Base-by-base conservation (phyloP, 768 basidiomycete genomes). In the Tricholoma furcatifolium region DNA sequence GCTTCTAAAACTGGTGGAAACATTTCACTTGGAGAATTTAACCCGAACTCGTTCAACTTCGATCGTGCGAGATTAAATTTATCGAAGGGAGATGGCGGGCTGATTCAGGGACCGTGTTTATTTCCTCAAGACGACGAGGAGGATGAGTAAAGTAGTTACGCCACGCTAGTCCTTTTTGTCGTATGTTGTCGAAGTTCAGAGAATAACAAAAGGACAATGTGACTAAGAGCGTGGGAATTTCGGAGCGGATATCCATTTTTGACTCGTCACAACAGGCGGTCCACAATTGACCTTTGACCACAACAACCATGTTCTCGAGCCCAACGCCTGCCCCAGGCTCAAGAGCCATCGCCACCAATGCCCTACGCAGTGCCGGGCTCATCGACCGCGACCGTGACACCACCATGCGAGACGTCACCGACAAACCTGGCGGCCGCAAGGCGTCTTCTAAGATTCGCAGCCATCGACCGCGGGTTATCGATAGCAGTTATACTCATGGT, bases 331-430 rank as follows among this genome's bases (percentile, higher is more conserved):
- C 80, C 6, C 72, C 84, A 14, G 80, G 84, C 59, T 72, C 79
- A 47, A 80, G 84, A 58, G 65, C 78, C 24, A 69, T 91, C 17
- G 87, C 82, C 18, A 59, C 77, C 53, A 85, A 70, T 52, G 84
- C 87, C 27, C 73, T 91, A 21, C 83, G 84, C 53, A 81, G 70
- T 34, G 88, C 86, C 2, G 89, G 88, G 38, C 82, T 91, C 64
- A 85, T 89, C 56, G 88, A 89, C 76, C 73, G 80, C 51, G 89
- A 91, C 67, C 74, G 81, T 51, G 89, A 91, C 67, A 74, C 83
- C 52, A 79, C 74, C 59, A 91, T 91, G 89, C 81, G 83, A 56
- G 88, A 91, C 62, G 71, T 74, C 40, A 74, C 79, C 8, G 81
- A 83, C 70, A 87, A 75, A 60, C 87, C 85, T 5, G 86, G 87